phyloP scores from a whole-genome alignment of 495 filamentous ascomycete genomes.

The Penicillium canariense region DNA sequence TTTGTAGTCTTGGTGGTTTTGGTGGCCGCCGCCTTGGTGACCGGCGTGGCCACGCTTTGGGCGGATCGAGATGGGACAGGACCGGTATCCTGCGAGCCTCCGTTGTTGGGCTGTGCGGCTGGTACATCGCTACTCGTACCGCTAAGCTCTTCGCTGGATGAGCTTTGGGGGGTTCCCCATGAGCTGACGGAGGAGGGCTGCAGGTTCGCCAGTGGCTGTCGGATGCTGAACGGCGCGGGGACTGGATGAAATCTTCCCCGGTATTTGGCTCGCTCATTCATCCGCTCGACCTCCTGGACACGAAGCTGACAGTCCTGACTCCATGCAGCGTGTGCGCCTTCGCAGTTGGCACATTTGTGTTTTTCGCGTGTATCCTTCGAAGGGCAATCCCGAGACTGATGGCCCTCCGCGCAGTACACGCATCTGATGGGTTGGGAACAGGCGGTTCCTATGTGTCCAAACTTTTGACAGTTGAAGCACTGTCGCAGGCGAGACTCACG shows the following conservation, averaged over 20 bases:
- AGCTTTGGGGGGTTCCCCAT: neutral
- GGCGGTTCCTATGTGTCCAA: no score
- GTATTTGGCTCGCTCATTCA: no score
- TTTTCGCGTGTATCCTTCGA: no score
- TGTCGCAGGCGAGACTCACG: no score
- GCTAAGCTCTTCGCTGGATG: neutral
- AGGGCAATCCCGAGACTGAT: no score
- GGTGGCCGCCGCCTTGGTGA: no score
- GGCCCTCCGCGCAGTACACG: no score
- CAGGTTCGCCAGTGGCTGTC: neutral
- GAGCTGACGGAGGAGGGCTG: neutral
- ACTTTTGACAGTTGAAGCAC: no score
- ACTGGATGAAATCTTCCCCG: no score
- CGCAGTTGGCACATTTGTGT: no score
- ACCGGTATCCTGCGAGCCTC: neutral
- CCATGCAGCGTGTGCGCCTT: constrained; percentile 4
- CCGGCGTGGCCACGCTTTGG: no score
- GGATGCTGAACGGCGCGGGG: neutral
- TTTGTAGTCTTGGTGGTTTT: neutral
- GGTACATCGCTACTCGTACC: neutral
- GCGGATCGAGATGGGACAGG: neutral
- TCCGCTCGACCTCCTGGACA: neutral
- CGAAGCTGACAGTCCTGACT: neutral
- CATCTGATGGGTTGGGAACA: no score
- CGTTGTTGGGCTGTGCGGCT: neutral